Base-by-base conservation (phyloP, 164 flowering plant species). In the Annona squamosa region DNA sequence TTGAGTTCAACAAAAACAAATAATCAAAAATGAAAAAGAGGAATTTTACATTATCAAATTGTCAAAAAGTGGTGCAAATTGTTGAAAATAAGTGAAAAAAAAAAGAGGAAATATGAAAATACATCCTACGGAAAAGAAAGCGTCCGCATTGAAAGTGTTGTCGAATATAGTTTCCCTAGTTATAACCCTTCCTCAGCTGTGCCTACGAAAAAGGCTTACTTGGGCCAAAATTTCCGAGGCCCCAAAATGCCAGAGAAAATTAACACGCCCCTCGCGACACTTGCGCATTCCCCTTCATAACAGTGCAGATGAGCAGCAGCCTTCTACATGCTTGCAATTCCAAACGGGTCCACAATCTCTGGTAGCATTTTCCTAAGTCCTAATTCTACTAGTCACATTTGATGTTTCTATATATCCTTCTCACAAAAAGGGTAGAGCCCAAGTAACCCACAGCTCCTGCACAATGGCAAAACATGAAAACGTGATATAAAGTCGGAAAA, bases 361-460 rank as follows among this genome's bases (percentile, higher is more conserved):
- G 18, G 7, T 46, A 52, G 59, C 42, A 4, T 7, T 3, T 65
- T 48, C 19, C 12, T 45, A 13, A 37, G 26, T 17, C 57, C 16
- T 71, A 4, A 9, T 7, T 45, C 18, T 63, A 56, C 69, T 86
- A 90, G 78, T 92, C 97, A 80, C 97, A 90, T 74, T 91, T 92
- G 82, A 92, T 92, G 82, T 92, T 91, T 80, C 93, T 89, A 87
- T 92, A 92, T 72, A 92, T 92, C 88, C 96, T 88, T 75, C 96
- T 84, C 72, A 92, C 96, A 73, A 91, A 92, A 72, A 90, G 76
- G 64, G 85, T 85, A 10, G 97, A 89, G 57, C 94, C 97, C 77
- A 92, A 83, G 71, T 87, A 87, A 57, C 97, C 97, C 71, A 92
- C 96, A 70, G 97, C 96, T 17, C 97, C 97, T 92, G 87, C 69